Conservation (phyloP, 2,329 filamentous ascomycete genomes). For the Lecanicillium sp. region DNA sequence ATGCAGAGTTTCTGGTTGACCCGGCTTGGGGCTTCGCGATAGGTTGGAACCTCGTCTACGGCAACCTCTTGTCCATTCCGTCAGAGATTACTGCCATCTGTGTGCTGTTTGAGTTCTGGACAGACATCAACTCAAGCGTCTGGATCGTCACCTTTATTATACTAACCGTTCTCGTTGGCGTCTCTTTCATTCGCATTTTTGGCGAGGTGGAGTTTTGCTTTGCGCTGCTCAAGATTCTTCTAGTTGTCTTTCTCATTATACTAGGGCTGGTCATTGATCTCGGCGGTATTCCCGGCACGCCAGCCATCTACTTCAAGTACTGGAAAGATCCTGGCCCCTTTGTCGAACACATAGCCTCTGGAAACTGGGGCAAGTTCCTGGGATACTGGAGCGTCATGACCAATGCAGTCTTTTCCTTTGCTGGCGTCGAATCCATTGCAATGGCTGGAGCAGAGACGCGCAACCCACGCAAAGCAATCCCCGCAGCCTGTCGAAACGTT, state of each 20-base stretch:
- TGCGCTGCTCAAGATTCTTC: constrained; percentile 46
- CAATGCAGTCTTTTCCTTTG: constrained; percentile 60
- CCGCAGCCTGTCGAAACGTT: constrained; percentile 46
- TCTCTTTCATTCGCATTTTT: constrained; percentile 49
- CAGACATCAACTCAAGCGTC: constrained; percentile 43
- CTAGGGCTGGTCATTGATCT: constrained; percentile 55
- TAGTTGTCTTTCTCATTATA: constrained; percentile 54
- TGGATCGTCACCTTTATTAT: constrained; percentile 43
- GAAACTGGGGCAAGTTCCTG: constrained; percentile 54
- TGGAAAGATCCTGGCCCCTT: constrained; percentile 63
- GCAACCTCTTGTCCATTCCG: constrained; percentile 44
- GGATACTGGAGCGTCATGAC: constrained; percentile 56
- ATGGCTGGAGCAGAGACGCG: constrained; percentile 53
- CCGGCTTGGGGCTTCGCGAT: constrained; percentile 49
- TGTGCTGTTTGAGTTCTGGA: constrained; percentile 57
- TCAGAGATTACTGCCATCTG: constrained; percentile 55
- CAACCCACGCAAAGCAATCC: constrained; percentile 45
- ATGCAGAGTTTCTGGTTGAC: constrained; percentile 52
- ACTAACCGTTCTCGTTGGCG: constrained; percentile 46
- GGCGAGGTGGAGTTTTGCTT: constrained; percentile 51
- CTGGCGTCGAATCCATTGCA: constrained; percentile 55
- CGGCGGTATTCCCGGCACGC: constrained; percentile 49
- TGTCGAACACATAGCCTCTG: constrained; percentile 52
- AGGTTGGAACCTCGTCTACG: constrained; percentile 47
- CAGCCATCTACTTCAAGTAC: constrained; percentile 57